phyloP scores from a whole-genome alignment of 2,329 filamentous ascomycete species.

The Emergomyces africanus region DNA sequence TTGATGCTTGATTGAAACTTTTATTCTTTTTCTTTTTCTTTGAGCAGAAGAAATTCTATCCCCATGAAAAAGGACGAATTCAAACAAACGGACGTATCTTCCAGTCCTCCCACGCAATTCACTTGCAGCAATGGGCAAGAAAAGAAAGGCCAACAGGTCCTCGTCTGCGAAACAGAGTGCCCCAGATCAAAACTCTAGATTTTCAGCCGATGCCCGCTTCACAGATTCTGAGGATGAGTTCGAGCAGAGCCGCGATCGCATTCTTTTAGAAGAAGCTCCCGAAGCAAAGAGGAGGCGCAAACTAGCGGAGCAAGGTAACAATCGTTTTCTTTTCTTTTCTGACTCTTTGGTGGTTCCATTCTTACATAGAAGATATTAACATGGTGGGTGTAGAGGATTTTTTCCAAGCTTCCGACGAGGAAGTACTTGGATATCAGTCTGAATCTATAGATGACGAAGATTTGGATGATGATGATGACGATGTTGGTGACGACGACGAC shows the following conservation, averaged over 20 bases:
- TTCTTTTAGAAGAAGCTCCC: conserved; percentile 71
- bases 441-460: conserved; percentile 37
- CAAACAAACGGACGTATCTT: too few relatives aligned
- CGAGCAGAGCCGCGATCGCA: conserved; percentile 71
- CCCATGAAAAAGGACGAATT: not conserved
- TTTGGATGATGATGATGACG: conserved; percentile 26
- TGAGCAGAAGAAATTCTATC: not conserved
- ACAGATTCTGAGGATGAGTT: conserved; percentile 93
- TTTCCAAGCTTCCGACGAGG: conserved; percentile 49
- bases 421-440: conserved; percentile 42
- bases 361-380: not conserved
- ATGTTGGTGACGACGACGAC: conserved; percentile 23
- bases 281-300: conserved; percentile 64
- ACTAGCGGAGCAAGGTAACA: conserved; percentile 50
- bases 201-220: conserved; percentile 53
- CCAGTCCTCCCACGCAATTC: not conserved
- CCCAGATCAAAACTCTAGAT: conserved; percentile 21
- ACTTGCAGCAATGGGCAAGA: conserved; percentile 39
- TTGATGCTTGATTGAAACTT: too few relatives aligned
- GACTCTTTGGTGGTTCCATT: not conserved
- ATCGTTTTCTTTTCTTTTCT: conserved; percentile 5
- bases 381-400: conserved; percentile 37
- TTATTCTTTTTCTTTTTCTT: not conserved
- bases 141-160: conserved; percentile 53
- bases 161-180: conserved; percentile 22